Percentiles rank a stretch among this genome's conserved stretches.
These are phyloP conservation scores for Nigrospora oryzae DNA, from an alignment of 2,329 filamentous ascomycete species.

Conservation along the genomic window DNA sequence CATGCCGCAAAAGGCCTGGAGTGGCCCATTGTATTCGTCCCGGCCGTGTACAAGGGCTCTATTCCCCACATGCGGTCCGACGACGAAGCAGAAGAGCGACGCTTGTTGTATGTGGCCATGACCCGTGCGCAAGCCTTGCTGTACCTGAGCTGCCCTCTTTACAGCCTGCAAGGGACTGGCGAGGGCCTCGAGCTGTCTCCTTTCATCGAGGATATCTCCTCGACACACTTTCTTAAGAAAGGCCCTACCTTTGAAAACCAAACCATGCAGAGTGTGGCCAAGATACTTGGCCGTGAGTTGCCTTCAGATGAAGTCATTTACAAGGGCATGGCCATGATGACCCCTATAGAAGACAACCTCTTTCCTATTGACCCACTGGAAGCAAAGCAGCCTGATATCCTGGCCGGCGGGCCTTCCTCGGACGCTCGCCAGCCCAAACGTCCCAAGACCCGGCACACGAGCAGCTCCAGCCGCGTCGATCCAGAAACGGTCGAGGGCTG, in stretches of 20 bases:
- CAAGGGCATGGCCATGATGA: slow-evolving; percentile 41
- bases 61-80: slow-evolving; percentile 85
- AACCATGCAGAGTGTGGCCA: slow-evolving; percentile 58
- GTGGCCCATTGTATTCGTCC: slow-evolving; percentile 93
- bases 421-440: slow-evolving; percentile 14
- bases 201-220: slow-evolving; percentile 50
- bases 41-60: slow-evolving; percentile 79
- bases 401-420: slow-evolving; percentile 2
- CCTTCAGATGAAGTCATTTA: slow-evolving; percentile 49
- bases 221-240: slow-evolving; percentile 32
- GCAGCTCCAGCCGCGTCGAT: slow-evolving; percentile 27
- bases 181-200: slow-evolving; percentile 59
- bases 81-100: slow-evolving; percentile 77
- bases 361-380: slow-evolving; percentile 58
- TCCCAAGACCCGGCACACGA: slow-evolving; percentile 20
- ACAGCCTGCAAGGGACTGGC: slow-evolving; percentile 48
- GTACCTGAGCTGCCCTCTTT: slow-evolving; percentile 74
- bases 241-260: slow-evolving; percentile 62
- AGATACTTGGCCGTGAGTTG: slow-evolving; percentile 57
- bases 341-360: slow-evolving; percentile 54
- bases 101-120: slow-evolving; percentile 93
- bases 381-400: slow-evolving; percentile 22
- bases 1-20: slow-evolving; percentile 94
- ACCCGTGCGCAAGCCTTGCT: slow-evolving; percentile 81
- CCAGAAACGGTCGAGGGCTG: slow-evolving; percentile 20